phyloP scores from a whole-genome alignment of 306 rosid species.

The Gleditsia sinensis region DNA sequence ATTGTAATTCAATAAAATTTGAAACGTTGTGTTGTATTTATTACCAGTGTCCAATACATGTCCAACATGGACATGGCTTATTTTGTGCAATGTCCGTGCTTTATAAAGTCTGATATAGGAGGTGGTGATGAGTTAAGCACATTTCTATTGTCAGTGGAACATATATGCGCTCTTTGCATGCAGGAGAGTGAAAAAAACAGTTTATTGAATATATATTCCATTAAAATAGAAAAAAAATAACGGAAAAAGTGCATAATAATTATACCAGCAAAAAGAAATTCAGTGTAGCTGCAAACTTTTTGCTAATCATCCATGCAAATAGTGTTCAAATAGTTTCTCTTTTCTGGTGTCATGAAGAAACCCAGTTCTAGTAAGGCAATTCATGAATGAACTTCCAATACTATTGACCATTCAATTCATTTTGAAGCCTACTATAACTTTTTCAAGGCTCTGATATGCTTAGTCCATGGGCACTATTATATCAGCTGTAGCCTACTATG shows the following conservation, averaged over 20 bases:
- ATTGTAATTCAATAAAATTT: no score
- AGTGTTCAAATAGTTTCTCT: not conserved
- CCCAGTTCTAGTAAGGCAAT: not conserved
- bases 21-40: no score
- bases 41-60: no score
- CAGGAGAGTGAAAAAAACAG: not conserved
- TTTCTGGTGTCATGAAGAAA: not conserved
- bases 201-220: not conserved
- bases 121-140: not conserved
- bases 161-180: not conserved
- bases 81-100: no score
- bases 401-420: not conserved
- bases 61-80: no score
- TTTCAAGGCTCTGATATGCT: not conserved
- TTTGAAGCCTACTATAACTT: not conserved
- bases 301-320: not conserved
- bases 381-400: not conserved
- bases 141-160: constrained; percentile 1
- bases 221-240: not conserved
- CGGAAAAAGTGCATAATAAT: not conserved
- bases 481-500: not conserved
- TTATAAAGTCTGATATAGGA: not conserved
- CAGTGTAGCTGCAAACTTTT: not conserved
- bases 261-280: not conserved
- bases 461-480: not conserved